Evolutionary conservation across 108 stramenopile species (phyloP).

Genomic region (Cyclotella kingstonii): DNA sequence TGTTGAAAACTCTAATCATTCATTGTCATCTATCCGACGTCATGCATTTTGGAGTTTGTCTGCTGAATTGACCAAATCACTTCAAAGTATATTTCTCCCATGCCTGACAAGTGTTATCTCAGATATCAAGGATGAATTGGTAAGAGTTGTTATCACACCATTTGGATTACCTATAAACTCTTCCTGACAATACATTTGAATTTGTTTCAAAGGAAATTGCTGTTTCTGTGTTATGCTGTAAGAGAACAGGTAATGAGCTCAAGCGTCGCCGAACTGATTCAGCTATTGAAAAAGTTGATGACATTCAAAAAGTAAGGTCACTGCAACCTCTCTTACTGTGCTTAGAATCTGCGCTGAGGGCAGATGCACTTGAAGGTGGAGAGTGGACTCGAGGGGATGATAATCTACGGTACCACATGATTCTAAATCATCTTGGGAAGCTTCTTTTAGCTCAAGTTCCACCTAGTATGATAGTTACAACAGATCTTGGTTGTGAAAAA

Average conservation of each 20-base stretch:
- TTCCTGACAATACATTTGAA: neutral
- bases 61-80: slow-evolving; percentile 50
- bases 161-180: neutral
- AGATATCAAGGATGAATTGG: slow-evolving; percentile 74
- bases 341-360: slow-evolving; percentile 67
- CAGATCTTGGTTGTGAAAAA: slow-evolving; percentile 19
- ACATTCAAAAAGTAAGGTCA: slow-evolving; percentile 16
- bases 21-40: slow-evolving; percentile 19
- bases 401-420: slow-evolving; percentile 56
- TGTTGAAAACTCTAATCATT: slow-evolving; percentile 18
- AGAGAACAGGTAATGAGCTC: slow-evolving; percentile 22
- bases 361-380: slow-evolving; percentile 86
- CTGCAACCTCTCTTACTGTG: slow-evolving; percentile 70
- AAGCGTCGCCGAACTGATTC: slow-evolving; percentile 41
- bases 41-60: slow-evolving; percentile 80
- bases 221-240: slow-evolving; percentile 36
- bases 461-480: slow-evolving; percentile 29
- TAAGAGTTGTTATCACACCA: slow-evolving; percentile 22
- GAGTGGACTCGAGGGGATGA: slow-evolving; percentile 82
- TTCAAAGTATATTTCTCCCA: slow-evolving; percentile 79
- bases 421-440: slow-evolving; percentile 72
- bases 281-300: slow-evolving; percentile 4
- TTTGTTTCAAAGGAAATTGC: slow-evolving; percentile 34
- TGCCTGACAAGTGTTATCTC: slow-evolving; percentile 68
- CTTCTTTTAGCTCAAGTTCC: slow-evolving; percentile 61